Evolutionary conservation across 2,329 filamentous ascomycete genomes (phyloP).

Genomic region (Aureobasidium sp.): DNA sequence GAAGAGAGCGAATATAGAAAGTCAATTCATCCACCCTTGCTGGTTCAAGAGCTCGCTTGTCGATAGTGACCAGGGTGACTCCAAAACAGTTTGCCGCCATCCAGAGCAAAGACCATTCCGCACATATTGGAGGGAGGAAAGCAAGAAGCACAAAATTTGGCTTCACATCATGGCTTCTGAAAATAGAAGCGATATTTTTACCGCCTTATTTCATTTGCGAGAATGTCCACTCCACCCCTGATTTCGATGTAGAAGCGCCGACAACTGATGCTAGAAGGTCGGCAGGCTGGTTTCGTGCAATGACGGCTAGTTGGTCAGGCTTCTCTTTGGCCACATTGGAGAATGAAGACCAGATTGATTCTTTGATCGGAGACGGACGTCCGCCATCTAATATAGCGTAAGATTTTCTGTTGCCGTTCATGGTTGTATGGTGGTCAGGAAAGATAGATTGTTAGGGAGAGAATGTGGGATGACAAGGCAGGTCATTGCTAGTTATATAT

Average conservation of each 20-base stretch:
- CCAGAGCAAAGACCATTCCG: conserved; percentile 5
- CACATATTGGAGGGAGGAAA: neutral
- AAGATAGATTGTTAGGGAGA: neutral
- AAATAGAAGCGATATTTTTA: neutral
- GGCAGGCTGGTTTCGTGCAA: neutral
- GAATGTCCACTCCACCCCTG: neutral
- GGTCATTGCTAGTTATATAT: neutral
- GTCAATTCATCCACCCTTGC: neutral
- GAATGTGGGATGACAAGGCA: neutral
- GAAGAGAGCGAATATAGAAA: neutral
- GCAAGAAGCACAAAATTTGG: neutral
- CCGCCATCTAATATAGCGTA: neutral
- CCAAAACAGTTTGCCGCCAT: neutral
- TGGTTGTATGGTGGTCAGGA: neutral
- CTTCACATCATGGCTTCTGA: neutral
- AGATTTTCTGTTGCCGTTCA: neutral
- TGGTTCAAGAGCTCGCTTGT: neutral
- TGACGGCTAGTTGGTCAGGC: neutral
- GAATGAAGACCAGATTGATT: neutral
- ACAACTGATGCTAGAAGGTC: neutral
- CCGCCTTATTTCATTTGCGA: neutral
- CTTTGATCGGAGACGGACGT: neutral
- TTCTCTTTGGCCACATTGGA: neutral
- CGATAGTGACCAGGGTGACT: neutral
- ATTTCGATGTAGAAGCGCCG: neutral